Evolutionary conservation across 768 basidiomycete genomes (phyloP), one percentile per base, ranked within the genome.

Genomic region (Pleurotus eryngii): DNA sequence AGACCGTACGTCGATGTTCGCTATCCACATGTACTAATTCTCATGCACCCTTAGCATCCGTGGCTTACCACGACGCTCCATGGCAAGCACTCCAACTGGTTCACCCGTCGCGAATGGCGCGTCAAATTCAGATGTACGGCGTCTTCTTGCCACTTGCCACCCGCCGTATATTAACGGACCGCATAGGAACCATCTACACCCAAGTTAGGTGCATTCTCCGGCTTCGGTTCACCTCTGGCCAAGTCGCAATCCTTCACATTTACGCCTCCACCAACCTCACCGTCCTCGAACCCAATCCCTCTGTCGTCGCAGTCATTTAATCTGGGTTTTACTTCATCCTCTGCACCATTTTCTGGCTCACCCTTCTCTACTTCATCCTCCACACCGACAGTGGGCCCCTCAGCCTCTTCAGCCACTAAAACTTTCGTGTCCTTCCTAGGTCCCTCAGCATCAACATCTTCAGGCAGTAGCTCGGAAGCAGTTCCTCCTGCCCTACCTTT

Each of bases 11-110:
- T 71, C 35, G 56, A 49, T 15, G 12, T n/a, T 38, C 39, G 15
- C n/a, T 47, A 20, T 59, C 35, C 30, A 42, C 47, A n/a, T 38
- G 4, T 1, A 3, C n/a, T 22, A 40, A 17, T 49, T 47, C 58
- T 64, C 37, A 70, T 55, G 18, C 51, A 47, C 27, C 59, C 27
- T 53, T 46, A 91, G 89, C 65, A 90, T 91, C 68, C 81, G 80
- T 50, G 81, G 70, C 22, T 71, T 91, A 24, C 89, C 89, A 0
- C 86, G 82, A 63, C 74, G 75, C 68, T 67, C 65, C 55, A 61
- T 67, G 54, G 57, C 63, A 56, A 60, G 63, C 17, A 60, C 60
- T 58, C 57, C 69, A 27, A 58, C 67, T 24, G 51, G 60, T 17
- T 63, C 66, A n/a, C 65, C 66, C 57, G 59, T 68, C 59, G 64